These are phyloP conservation scores for Tricholoma hemisulphureum DNA, from an alignment of 768 basidiomycete genomes.

Conservation along the genomic window DNA sequence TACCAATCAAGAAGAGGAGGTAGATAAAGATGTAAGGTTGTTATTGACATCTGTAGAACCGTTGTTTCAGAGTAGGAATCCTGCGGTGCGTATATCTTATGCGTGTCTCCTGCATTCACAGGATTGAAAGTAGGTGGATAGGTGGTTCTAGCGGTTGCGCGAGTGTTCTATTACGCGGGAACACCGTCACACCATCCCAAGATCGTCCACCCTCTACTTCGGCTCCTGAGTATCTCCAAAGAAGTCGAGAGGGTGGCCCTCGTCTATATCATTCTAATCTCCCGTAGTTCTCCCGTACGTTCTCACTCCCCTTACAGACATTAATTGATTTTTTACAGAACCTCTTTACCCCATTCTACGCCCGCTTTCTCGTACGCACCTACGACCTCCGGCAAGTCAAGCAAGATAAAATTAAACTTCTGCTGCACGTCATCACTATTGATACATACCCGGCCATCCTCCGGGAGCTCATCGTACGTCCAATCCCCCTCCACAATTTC, in stretches of 20 bases:
- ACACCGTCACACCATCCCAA: conserved; percentile 54
- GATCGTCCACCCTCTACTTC: conserved; percentile 70
- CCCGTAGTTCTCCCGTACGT: conserved; percentile 64
- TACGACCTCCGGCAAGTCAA: conserved; percentile 70
- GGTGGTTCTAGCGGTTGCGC: conserved; percentile 79
- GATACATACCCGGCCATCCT: conserved; percentile 73
- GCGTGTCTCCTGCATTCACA: background rate
- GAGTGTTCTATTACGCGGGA: conserved; percentile 72
- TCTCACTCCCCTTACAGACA: background rate
- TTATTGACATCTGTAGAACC: conserved; percentile 71
- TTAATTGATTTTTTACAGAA: conserved; percentile 37
- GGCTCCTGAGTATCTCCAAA: conserved; percentile 64
- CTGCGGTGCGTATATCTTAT: conserved; percentile 58
- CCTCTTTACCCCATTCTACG: conserved; percentile 61
- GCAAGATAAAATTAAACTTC: conserved; percentile 68
- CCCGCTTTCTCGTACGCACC: conserved; percentile 66
- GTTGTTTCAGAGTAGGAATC: conserved; percentile 81
- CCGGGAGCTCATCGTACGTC: conserved; percentile 79
- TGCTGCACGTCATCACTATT: conserved; percentile 61
- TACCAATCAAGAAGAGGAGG: conserved; percentile 40
- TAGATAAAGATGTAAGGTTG: conserved; percentile 78
- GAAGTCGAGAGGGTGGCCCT: conserved; percentile 78
- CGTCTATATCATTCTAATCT: conserved; percentile 66
- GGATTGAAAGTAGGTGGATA: conserved; percentile 34
- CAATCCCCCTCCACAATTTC: background rate